Evolutionary conservation across 2,329 filamentous ascomycete genomes (phyloP).

Genomic region (Aureobasidium leucospermi): DNA sequence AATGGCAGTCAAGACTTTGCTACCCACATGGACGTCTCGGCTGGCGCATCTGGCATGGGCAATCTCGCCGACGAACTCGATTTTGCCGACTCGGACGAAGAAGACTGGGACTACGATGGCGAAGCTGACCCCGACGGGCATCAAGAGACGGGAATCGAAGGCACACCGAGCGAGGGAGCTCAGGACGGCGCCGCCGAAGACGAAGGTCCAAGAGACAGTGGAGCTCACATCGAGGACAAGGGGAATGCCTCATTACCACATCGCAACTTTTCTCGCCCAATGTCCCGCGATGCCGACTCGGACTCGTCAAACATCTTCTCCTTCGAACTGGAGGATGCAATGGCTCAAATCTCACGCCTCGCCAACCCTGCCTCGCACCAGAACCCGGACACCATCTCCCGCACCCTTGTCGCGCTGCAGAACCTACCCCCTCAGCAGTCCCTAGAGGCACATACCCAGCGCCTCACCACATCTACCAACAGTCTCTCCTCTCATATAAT

Average conservation of each 20-base stretch:
- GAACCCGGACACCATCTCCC: conserved; percentile 26
- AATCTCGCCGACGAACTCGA: conserved; percentile 77
- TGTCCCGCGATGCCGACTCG: not conserved
- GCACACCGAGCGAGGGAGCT: conserved; percentile 22
- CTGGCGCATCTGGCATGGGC: conserved; percentile 54
- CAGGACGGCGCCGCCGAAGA: conserved; percentile 8
- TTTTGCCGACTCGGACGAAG: conserved; percentile 52
- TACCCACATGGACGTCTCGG: conserved; percentile 27
- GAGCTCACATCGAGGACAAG: conserved; percentile 38
- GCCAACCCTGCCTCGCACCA: conserved; percentile 22
- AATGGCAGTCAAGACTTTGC: conserved; percentile 31
- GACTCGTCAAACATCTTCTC: conserved; percentile 29
- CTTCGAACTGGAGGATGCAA: conserved; percentile 28
- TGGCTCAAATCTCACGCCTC: conserved; percentile 28
- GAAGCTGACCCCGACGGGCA: not conserved
- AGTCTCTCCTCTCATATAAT: conserved; percentile 62
- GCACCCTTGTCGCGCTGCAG: conserved; percentile 25
- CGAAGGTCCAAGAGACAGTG: conserved; percentile 38
- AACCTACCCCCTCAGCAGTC: conserved; percentile 28
- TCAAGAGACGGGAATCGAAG: not conserved
- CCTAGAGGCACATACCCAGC: conserved; percentile 27
- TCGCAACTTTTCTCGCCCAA: conserved; percentile 25
- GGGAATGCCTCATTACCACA: conserved; percentile 26
- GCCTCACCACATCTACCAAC: conserved; percentile 29
- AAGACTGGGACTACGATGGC: conserved; percentile 17